Evolutionary conservation across 345 rosid genomes (phyloP).

Genomic region (Salix arbutifolia): DNA sequence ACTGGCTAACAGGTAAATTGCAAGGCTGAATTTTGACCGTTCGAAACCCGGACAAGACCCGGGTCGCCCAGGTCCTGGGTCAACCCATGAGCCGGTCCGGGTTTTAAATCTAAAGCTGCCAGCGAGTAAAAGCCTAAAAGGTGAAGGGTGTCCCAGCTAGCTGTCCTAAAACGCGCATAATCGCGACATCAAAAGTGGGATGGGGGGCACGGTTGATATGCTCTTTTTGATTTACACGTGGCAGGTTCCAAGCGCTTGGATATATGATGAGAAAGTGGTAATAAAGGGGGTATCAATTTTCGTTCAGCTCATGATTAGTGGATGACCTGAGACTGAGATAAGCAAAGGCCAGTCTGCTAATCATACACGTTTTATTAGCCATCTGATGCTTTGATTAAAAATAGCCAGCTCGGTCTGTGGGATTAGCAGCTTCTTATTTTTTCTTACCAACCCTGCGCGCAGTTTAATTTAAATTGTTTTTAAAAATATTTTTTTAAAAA

Average conservation of each 20-base stretch:
- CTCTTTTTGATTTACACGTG: background rate
- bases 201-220: background rate
- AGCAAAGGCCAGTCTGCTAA: background rate
- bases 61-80: too few relatives aligned
- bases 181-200: too few relatives aligned
- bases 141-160: background rate
- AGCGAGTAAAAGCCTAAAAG: too few relatives aligned
- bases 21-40: too few relatives aligned
- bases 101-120: too few relatives aligned
- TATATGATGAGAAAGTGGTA: background rate
- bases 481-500: too few relatives aligned
- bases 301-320: background rate
- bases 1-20: too few relatives aligned
- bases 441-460: too few relatives aligned
- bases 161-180: background rate
- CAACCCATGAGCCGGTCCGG: too few relatives aligned
- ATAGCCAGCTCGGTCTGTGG: background rate
- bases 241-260: background rate
- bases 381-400: background rate
- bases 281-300: background rate
- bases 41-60: too few relatives aligned
- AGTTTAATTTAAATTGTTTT: too few relatives aligned
- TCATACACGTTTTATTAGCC: background rate
- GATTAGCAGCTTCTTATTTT: background rate
- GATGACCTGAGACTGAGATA: background rate